Base-by-base conservation (phyloP, 1,284 basidiomycete species). In the Rhizoctonia solani region DNA sequence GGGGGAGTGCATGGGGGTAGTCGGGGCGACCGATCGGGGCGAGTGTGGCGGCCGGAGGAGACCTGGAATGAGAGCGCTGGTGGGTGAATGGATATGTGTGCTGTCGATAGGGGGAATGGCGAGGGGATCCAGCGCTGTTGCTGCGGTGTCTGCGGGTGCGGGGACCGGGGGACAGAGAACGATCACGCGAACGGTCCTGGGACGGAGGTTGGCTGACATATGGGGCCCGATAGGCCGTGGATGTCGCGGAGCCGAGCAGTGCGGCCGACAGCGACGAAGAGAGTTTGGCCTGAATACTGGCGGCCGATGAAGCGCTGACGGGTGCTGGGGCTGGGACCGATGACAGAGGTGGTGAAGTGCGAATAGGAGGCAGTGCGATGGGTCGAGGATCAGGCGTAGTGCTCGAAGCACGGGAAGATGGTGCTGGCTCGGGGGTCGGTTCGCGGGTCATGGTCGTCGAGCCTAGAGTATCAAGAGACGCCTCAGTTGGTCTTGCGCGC, bases 201-300 rank as follows among this genome's bases (percentile, higher is more conserved):
- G n/a, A n/a, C n/a, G n/a, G n/a, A n/a, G n/a, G n/a, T n/a, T n/a
- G n/a, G n/a, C n/a, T n/a, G n/a, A n/a, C 46, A 32, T 50, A 61
- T 4, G 58, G 58, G 4, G 58, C 34, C 32, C 58, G 58, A 47
- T 61, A 61, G 23, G 58, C 44, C 21, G 46, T 21, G 9, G 58
- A 61, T 23, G 58, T 34, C 29, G 49, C 49, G 23, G 58, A 61
- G 44, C 58, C 58, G 32, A 61, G 58, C 25, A 61, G 47, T n/a
- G 58, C 58, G 34, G 58, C 58, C 27, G 58, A 61, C 42, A 61
- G 58, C 46, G 58, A 61, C 19, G 58, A 61, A 14, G 58, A 61
- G 30, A 61, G 58, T 37, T 61, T 44, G 46, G 58, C 58, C 46
- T 61, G 58, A 37, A 61, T 61, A 37, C 58, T 61, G 16, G 58